These are phyloP conservation scores for Baudoinia panamericana DNA, from an alignment of 495 filamentous ascomycete genomes.

Conservation along the genomic window DNA sequence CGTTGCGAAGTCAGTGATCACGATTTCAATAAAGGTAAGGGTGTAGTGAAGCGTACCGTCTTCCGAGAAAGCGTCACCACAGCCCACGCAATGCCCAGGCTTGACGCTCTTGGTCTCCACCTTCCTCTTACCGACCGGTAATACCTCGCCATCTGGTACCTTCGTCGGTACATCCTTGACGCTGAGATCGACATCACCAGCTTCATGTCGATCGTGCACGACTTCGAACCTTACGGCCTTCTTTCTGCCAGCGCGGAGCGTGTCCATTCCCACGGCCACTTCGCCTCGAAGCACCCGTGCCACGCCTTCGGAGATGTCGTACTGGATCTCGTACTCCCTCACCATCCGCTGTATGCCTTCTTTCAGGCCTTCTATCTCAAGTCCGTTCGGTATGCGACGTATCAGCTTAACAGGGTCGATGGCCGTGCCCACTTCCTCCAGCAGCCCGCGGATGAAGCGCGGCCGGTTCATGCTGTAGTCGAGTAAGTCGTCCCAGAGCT, in stretches of 20 bases:
- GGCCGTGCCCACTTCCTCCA: slow-evolving; percentile 85
- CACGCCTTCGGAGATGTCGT: slow-evolving; percentile 78
- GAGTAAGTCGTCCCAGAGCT: slow-evolving; percentile 89
- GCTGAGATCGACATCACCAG: slow-evolving; percentile 10
- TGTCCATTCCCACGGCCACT: slow-evolving; percentile 69
- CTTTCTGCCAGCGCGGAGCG: slow-evolving; percentile 58
- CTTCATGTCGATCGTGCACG: slow-evolving; percentile 26
- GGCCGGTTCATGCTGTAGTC: slow-evolving; percentile 96
- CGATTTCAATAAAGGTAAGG: background rate
- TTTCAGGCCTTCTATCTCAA: slow-evolving; percentile 78
- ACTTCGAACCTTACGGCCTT: slow-evolving; percentile 85
- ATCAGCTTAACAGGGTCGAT: slow-evolving; percentile 86
- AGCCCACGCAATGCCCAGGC: slow-evolving; percentile 18
- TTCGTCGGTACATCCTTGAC: slow-evolving; percentile 15
- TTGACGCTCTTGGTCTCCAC: slow-evolving; percentile 17
- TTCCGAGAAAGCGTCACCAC: slow-evolving; percentile 15
- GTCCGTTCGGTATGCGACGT: slow-evolving; percentile 74
- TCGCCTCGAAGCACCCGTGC: slow-evolving; percentile 76
- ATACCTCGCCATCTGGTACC: slow-evolving; percentile 9
- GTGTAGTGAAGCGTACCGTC: slow-evolving; percentile 10
- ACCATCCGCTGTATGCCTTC: slow-evolving; percentile 77
- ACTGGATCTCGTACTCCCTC: slow-evolving; percentile 85
- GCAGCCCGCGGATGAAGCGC: slow-evolving; percentile 76
- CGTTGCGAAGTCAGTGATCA: background rate
- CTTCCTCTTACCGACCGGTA: slow-evolving; percentile 13